A percentile compares a stretch with the other conserved stretches of the same genome.
These are phyloP conservation scores for Podila horticola DNA, from an alignment of 192 early-diverging fungal species.

Conservation along the genomic window DNA sequence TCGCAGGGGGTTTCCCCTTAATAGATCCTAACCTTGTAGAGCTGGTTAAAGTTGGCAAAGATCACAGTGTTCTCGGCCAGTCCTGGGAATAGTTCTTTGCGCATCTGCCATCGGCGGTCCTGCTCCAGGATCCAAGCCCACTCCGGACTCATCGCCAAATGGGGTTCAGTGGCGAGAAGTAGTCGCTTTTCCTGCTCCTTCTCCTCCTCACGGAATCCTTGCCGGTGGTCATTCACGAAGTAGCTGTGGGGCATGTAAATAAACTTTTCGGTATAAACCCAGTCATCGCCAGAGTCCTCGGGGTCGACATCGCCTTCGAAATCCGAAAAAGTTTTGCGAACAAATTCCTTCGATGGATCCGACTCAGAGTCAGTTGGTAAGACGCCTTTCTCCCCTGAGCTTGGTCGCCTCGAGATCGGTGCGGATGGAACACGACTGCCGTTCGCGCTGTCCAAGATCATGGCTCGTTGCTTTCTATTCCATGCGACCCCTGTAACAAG, in stretches of 20 bases:
- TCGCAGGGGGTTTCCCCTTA: too few species aligned
- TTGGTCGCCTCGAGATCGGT: background rate
- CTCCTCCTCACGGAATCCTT: constrained; percentile 88
- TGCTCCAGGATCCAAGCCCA: constrained; percentile 82
- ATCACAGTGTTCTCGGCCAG: constrained; percentile 86
- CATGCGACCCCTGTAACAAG: constrained; percentile 70
- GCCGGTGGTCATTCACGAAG: constrained; percentile 95
- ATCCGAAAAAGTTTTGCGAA: constrained; percentile 37
- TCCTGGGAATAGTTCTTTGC: constrained; percentile 85
- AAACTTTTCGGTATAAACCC: constrained; percentile 90
- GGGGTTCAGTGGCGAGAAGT: constrained; percentile 33
- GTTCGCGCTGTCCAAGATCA: constrained; percentile 43
- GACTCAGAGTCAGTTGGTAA: constrained; percentile 12
- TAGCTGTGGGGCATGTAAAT: constrained; percentile 94
- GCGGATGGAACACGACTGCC: constrained; percentile 1
- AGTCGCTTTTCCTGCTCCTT: constrained; percentile 56
- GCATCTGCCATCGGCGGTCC: constrained; percentile 83
- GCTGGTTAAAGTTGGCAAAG: constrained; percentile 97
- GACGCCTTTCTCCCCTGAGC: constrained; percentile 32
- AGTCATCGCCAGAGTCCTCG: constrained; percentile 62
- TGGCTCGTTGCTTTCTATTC: constrained; percentile 56
- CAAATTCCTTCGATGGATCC: background rate
- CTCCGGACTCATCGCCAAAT: constrained; percentile 44
- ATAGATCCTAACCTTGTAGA: constrained; percentile 79
- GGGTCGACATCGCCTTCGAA: constrained; percentile 69